phyloP scores from a whole-genome alignment of 352 stramenopile genomes.

The Phytophthora megakarya region DNA sequence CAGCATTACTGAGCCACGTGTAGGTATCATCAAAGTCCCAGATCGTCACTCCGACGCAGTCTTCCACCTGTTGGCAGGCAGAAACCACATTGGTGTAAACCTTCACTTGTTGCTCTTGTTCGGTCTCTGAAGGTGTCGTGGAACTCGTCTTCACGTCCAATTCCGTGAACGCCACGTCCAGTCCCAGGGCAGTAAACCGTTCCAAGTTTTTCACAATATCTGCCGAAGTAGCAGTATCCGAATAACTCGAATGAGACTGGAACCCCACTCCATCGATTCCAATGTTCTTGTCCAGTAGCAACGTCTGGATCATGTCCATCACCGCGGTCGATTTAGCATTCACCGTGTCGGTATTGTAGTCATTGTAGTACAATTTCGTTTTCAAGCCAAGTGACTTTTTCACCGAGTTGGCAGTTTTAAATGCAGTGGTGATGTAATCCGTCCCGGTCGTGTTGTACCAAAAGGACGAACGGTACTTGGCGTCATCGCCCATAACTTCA shows the following conservation, averaged over 20 bases:
- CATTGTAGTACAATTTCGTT: constrained; percentile 36
- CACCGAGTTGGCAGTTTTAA: constrained; percentile 36
- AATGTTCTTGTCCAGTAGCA: constrained; percentile 27
- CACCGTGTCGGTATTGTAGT: constrained; percentile 35
- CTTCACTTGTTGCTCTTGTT: constrained; percentile 20
- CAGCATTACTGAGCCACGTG: constrained; percentile 23
- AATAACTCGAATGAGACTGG: constrained; percentile 35
- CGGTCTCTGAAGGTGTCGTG: constrained; percentile 11
- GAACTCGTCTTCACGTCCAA: constrained; percentile 30
- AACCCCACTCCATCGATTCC: constrained; percentile 35
- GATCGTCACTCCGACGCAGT: constrained; percentile 34
- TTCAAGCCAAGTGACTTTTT: constrained; percentile 36
- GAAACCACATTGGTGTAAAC: constrained; percentile 27
- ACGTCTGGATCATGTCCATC: constrained; percentile 30
- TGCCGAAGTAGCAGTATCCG: constrained; percentile 13
- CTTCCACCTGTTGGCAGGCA: constrained; percentile 30
- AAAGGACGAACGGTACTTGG: constrained; percentile 32
- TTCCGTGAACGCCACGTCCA: constrained; percentile 35
- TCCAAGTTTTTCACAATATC: constrained; percentile 29
- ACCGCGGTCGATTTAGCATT: constrained; percentile 41
- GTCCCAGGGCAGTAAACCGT: constrained; percentile 32
- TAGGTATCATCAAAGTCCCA: constrained; percentile 33
- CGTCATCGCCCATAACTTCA: constrained; percentile 36
- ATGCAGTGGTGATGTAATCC: constrained; percentile 38
- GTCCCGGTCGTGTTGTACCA: constrained; percentile 41